These are phyloP conservation scores for Phytophthora litchii DNA, from an alignment of 352 stramenopile species.

Conservation along the genomic window DNA sequence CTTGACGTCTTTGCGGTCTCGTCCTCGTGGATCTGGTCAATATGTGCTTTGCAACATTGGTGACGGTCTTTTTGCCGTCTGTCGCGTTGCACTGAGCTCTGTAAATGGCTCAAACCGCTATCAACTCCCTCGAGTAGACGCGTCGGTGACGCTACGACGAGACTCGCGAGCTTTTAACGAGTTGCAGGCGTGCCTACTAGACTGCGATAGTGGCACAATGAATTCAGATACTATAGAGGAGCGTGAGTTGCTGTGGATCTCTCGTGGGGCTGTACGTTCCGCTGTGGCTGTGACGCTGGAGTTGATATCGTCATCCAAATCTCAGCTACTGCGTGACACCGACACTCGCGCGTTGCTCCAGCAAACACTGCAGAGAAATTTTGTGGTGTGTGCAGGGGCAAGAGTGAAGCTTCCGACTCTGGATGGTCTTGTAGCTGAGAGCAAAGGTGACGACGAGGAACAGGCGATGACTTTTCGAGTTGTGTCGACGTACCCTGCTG, in stretches of 20 bases:
- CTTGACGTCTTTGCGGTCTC: conserved; percentile 30
- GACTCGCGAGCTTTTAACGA: conserved; percentile 23
- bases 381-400: conserved; percentile 47
- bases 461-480: conserved; percentile 45
- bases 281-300: conserved; percentile 64
- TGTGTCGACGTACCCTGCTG: conserved; percentile 52
- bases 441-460: conserved; percentile 9
- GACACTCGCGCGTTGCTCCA: conserved; percentile 56
- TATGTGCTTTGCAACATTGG: conserved; percentile 39
- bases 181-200: conserved; percentile 33
- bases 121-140: conserved; percentile 14
- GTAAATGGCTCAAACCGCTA: not conserved
- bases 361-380: conserved; percentile 60
- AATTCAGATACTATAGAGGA: not conserved
- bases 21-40: conserved; percentile 41
- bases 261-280: conserved; percentile 39
- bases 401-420: conserved; percentile 47
- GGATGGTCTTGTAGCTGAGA: conserved; percentile 27
- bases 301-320: conserved; percentile 22
- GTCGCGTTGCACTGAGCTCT: conserved; percentile 45
- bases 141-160: conserved; percentile 39
- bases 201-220: not conserved
- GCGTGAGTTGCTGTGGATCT: conserved; percentile 50
- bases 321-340: conserved; percentile 30
- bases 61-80: conserved; percentile 35